Evolutionary conservation across 116 monocot genomes (phyloP).

Genomic region (Posidonia oceanica): DNA sequence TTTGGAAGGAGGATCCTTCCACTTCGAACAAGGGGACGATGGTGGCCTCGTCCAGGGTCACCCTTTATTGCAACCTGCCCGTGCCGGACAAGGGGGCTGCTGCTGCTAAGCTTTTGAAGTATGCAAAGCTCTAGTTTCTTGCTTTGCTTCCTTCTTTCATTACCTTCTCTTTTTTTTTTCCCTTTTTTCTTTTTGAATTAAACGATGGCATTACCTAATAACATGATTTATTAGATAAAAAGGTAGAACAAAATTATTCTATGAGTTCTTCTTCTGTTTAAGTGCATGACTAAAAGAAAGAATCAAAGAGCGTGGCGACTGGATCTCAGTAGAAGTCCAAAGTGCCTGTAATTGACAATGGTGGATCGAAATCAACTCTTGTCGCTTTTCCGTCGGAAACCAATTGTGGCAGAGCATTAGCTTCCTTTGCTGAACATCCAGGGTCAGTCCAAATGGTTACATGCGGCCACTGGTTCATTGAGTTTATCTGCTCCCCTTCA

Average conservation of each 20-base stretch:
- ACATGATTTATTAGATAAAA: not conserved
- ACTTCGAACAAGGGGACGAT: constrained; percentile 4
- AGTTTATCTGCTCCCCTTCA: constrained; percentile 47
- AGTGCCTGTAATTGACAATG: constrained; percentile 37
- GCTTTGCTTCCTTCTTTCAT: not conserved
- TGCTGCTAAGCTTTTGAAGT: constrained; percentile 33
- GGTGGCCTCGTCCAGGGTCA: constrained; percentile 28
- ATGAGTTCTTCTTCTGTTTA: too few relatives aligned
- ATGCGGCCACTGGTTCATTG: constrained; percentile 91
- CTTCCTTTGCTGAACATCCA: constrained; percentile 55
- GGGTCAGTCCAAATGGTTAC: constrained; percentile 69
- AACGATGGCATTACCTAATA: too few relatives aligned
- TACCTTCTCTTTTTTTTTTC: too few relatives aligned
- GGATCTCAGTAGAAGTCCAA: constrained; percentile 51
- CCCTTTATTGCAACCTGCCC: constrained; percentile 52
- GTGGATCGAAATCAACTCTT: constrained; percentile 51
- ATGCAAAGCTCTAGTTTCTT: constrained; percentile 36
- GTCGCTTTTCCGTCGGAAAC: constrained; percentile 62
- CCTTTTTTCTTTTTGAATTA: too few relatives aligned
- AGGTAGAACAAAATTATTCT: too few relatives aligned
- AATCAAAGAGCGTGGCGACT: too few relatives aligned
- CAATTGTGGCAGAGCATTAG: constrained; percentile 54
- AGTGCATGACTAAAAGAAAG: too few relatives aligned
- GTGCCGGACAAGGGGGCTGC: constrained; percentile 36
- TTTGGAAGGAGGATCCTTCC: constrained; percentile 9